phyloP scores from a whole-genome alignment of 768 basidiomycete species.

The Russula ochroleuca region DNA sequence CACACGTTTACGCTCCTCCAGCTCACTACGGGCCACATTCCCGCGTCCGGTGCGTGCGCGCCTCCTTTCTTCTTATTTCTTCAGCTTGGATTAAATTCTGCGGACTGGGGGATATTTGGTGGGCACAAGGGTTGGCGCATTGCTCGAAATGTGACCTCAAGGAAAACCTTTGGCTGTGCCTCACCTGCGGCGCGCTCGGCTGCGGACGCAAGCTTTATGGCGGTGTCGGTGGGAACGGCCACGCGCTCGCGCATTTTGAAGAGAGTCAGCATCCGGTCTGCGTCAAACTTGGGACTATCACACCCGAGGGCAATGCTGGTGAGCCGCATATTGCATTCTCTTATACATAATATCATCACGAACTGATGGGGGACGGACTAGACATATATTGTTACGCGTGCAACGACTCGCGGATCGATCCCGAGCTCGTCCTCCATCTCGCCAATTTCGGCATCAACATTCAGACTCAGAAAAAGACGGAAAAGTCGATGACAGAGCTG shows the following conservation, averaged over 20 bases:
- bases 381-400: conserved; percentile 95
- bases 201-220: conserved; percentile 88
- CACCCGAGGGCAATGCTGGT: conserved; percentile 91
- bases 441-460: conserved; percentile 85
- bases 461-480: conserved; percentile 76
- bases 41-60: conserved; percentile 46
- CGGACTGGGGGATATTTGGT: too few relatives aligned
- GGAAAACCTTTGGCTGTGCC: conserved; percentile 92
- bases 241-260: conserved; percentile 76
- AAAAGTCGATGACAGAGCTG: conserved; percentile 95
- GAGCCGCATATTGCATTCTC: conserved; percentile 28
- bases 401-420: conserved; percentile 78
- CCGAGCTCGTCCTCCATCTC: conserved; percentile 68
- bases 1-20: conserved; percentile 64
- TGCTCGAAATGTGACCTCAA: conserved; percentile 82
- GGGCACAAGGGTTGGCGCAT: conserved; percentile 61
- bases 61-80: not conserved
- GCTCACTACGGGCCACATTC: conserved; percentile 43
- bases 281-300: conserved; percentile 95
- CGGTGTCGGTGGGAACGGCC: conserved; percentile 80
- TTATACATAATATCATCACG: not conserved
- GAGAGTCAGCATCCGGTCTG: conserved; percentile 71
- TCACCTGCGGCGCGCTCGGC: conserved; percentile 84
- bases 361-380: conserved; percentile 30
- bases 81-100: not conserved